These are phyloP conservation scores for Setomelanomma holmii DNA, from an alignment of 2,329 filamentous ascomycete genomes.

Conservation along the genomic window DNA sequence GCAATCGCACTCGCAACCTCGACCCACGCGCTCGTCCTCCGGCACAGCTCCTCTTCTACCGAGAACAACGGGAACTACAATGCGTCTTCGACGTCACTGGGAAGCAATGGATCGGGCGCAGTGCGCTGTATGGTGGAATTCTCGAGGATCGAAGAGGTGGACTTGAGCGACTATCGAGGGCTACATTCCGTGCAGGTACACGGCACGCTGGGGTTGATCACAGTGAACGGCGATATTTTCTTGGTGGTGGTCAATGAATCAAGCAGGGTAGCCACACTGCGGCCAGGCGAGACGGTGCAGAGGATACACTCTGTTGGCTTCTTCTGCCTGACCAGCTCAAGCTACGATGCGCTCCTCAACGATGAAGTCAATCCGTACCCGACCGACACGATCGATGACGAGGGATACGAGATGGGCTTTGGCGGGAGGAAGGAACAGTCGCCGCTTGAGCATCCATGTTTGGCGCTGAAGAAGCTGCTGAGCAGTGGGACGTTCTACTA, in stretches of 20 bases:
- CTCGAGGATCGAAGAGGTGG: slow-evolving; percentile 65
- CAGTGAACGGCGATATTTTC: slow-evolving; percentile 84
- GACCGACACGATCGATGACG: slow-evolving; percentile 60
- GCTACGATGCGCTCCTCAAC: slow-evolving; percentile 79
- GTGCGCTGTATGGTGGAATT: slow-evolving; percentile 89
- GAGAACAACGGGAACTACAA: slow-evolving; percentile 61
- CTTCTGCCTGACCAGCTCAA: slow-evolving; percentile 83
- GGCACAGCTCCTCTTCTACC: slow-evolving; percentile 72
- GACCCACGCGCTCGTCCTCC: slow-evolving; percentile 82
- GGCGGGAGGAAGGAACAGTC: slow-evolving; percentile 70
- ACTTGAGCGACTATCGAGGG: slow-evolving; percentile 78
- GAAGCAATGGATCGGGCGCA: slow-evolving; percentile 47
- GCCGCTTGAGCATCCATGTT: slow-evolving; percentile 83
- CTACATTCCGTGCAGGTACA: slow-evolving; percentile 77
- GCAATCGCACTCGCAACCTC: slow-evolving; percentile 85
- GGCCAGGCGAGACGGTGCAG: slow-evolving; percentile 88
- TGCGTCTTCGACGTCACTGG: slow-evolving; percentile 63
- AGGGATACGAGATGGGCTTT: slow-evolving; percentile 60
- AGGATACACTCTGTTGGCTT: slow-evolving; percentile 88
- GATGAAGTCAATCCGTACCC: slow-evolving; percentile 64
- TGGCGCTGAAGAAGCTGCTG: slow-evolving; percentile 88
- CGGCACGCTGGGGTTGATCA: slow-evolving; percentile 87
- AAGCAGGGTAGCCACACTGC: slow-evolving; percentile 77
- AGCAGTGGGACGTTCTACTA: slow-evolving; percentile 97
- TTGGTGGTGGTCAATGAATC: slow-evolving; percentile 86